These are phyloP conservation scores for Ramalina peruviana DNA, from an alignment of 495 filamentous ascomycete species.

Conservation along the genomic window DNA sequence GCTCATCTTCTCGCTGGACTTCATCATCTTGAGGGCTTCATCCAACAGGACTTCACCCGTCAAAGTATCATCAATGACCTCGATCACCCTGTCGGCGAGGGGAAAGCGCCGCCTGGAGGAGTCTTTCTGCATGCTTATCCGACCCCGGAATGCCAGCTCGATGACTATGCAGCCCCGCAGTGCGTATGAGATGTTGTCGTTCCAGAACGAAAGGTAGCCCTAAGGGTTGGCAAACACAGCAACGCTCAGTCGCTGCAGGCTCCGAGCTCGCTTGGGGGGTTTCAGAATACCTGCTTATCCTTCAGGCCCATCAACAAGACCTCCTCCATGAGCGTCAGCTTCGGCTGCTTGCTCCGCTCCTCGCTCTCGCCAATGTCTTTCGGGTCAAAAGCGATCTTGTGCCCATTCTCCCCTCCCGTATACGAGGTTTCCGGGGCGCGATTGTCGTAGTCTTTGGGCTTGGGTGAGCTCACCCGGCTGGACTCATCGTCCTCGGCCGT, in stretches of 20 bases:
- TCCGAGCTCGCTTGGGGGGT: neutral
- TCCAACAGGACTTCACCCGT: constrained; percentile 96
- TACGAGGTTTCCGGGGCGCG: constrained; percentile 77
- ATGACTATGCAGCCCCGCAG: constrained; percentile 95
- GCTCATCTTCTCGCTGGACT: constrained; percentile 98
- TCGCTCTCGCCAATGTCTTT: constrained; percentile 93
- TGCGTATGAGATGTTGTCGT: constrained; percentile 98
- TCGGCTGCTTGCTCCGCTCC: constrained; percentile 94
- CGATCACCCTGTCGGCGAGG: constrained; percentile 80
- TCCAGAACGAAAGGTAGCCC: constrained; percentile 99
- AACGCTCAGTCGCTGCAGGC: neutral
- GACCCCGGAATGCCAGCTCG: constrained; percentile 88
- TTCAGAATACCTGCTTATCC: constrained; percentile 74
- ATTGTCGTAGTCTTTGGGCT: constrained; percentile 48
- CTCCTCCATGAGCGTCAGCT: constrained; percentile 97
- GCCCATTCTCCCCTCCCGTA: constrained; percentile 86
- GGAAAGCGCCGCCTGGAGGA: constrained; percentile 83
- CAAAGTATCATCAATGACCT: constrained; percentile 92
- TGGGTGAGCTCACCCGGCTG: constrained; percentile 56
- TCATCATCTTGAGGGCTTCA: constrained; percentile 99
- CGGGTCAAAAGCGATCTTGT: constrained; percentile 97
- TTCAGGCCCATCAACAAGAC: constrained; percentile 87
- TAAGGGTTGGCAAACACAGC: constrained; percentile 21
- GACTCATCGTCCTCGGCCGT: constrained; percentile 43
- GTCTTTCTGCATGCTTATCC: constrained; percentile 97